Evolutionary conservation across 108 stramenopile species (phyloP).

Genomic region (Conticribra guillardii): DNA sequence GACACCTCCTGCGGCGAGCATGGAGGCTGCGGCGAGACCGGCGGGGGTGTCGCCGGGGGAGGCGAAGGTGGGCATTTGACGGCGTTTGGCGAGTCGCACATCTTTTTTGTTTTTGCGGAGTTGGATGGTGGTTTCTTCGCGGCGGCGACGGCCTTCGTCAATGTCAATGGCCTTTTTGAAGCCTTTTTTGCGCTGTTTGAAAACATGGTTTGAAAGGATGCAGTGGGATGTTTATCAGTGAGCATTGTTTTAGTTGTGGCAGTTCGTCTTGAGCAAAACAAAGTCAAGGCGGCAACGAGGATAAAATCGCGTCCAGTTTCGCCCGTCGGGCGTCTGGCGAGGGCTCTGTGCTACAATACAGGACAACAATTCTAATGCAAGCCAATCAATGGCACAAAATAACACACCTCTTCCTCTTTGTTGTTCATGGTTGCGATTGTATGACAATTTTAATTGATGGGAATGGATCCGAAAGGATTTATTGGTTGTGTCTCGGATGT

Average conservation of each 20-base stretch:
- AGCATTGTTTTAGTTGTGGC: too few relatives aligned
- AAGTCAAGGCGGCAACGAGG: too few relatives aligned
- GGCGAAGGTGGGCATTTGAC: slow-evolving; percentile 68
- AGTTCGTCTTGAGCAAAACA: too few relatives aligned
- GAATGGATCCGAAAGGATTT: too few relatives aligned
- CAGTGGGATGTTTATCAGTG: too few relatives aligned
- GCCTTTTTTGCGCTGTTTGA: slow-evolving; percentile 81
- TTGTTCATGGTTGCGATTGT: background rate
- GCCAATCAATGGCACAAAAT: too few relatives aligned
- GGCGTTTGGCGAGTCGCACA: slow-evolving; percentile 93
- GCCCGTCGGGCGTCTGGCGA: too few relatives aligned
- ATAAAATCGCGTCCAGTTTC: too few relatives aligned
- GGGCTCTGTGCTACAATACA: too few relatives aligned
- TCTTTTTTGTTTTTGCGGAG: slow-evolving; percentile 98
- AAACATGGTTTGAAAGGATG: background rate
- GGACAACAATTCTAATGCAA: too few relatives aligned
- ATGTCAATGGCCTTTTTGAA: slow-evolving; percentile 95
- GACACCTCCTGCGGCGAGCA: slow-evolving; percentile 70
- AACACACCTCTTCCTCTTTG: background rate
- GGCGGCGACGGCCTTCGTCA: slow-evolving; percentile 92
- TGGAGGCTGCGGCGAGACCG: slow-evolving; percentile 74
- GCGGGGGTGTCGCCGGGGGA: slow-evolving; percentile 63
- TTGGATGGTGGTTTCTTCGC: slow-evolving; percentile 97
- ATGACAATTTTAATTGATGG: too few relatives aligned
- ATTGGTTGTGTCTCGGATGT: too few relatives aligned